Base-by-base conservation (phyloP, 805 yeast species). In the Kazachstania africana region DNA sequence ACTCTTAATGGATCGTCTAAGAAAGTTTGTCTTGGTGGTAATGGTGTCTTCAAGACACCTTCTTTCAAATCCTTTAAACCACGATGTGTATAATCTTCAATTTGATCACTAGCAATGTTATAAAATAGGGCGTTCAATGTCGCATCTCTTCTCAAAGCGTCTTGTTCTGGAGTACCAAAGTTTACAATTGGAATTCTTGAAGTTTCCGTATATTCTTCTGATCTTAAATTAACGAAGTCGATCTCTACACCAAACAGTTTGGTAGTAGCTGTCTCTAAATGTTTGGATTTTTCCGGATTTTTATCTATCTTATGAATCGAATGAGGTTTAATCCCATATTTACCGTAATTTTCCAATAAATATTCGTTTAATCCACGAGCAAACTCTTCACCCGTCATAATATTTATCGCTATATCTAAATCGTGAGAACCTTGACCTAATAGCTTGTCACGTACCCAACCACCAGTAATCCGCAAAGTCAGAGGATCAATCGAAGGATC, bases 391-490 rank as follows among this genome's bases (percentile, higher is more conserved):
- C 99, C 99, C 0, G 94, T 72, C 48, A 83, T 59, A 33, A 65
- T 65, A 54, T 91, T 85, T 29, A 91, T 73, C 5, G 96, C 96
- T 29, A 91, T 82, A 47, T 91, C 99, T 19, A 91, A 63, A 53
- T 91, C 99, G 48, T 88, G 75, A 26, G 88, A 76, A 15, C 72
- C 73, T 28, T 68, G 66, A 0, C 94, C 94, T 19, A 91, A 61
- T 18, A 91, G 61, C 57, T 91, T 91, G 55, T 91, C 98, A 44
- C 98, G 68, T 3, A 91, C 98, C 98, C 98, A 88, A 0, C 98
- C 98, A 22, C 98, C 98, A 0, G 96, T 87, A 42, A 91, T 81
- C 37, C 98, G 56, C 24, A 38, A 42, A n/a, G 31, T 40, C 34
- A 46, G 31, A 6, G 48, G 53, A 26, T 43, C 50, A 9, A 12